phyloP scores from a whole-genome alignment of 2,329 filamentous ascomycete genomes.

The Neonectria magnoliae region DNA sequence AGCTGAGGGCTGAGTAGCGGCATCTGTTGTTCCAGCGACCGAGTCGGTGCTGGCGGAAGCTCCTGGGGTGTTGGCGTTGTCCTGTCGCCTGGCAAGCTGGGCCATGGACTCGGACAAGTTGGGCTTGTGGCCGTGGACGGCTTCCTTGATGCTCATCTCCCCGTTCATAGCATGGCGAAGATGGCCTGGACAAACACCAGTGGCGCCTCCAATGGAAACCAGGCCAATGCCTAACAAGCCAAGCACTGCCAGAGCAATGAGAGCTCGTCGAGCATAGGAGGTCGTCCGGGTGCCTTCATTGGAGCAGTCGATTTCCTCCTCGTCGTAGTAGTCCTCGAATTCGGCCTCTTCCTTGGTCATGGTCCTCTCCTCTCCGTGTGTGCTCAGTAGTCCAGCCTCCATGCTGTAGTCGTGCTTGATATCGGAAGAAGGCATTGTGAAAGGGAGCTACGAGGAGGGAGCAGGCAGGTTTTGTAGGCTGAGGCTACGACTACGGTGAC shows the following conservation, averaged over 20 bases:
- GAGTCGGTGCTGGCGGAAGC: slow-evolving; percentile 25
- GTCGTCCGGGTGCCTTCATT: slow-evolving; percentile 27
- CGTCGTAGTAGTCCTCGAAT: slow-evolving; percentile 40
- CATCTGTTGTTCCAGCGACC: not conserved
- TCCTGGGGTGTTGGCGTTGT: slow-evolving; percentile 46
- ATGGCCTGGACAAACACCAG: slow-evolving; percentile 40
- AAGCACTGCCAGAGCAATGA: slow-evolving; percentile 39
- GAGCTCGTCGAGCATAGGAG: slow-evolving; percentile 38
- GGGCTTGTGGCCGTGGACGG: slow-evolving; percentile 35
- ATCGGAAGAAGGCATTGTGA: slow-evolving; percentile 35
- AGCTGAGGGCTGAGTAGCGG: not conserved
- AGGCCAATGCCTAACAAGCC: slow-evolving; percentile 38
- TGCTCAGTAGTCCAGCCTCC: slow-evolving; percentile 45
- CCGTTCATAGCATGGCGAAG: slow-evolving; percentile 31
- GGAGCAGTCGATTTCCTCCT: slow-evolving; percentile 35
- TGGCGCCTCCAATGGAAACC: slow-evolving; percentile 38
- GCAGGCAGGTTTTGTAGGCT: slow-evolving; percentile 37
- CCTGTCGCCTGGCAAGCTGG: slow-evolving; percentile 69
- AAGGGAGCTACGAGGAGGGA: slow-evolving; percentile 18
- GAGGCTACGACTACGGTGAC: not conserved
- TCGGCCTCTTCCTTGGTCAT: slow-evolving; percentile 40
- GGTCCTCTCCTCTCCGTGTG: slow-evolving; percentile 43
- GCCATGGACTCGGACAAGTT: slow-evolving; percentile 58
- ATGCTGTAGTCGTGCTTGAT: slow-evolving; percentile 43
- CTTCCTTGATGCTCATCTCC: slow-evolving; percentile 34